Percentiles rank a stretch among this genome's conserved stretches.
These are phyloP conservation scores for Capronia epimyces DNA, from an alignment of 2,329 filamentous ascomycete genomes.

Conservation along the genomic window DNA sequence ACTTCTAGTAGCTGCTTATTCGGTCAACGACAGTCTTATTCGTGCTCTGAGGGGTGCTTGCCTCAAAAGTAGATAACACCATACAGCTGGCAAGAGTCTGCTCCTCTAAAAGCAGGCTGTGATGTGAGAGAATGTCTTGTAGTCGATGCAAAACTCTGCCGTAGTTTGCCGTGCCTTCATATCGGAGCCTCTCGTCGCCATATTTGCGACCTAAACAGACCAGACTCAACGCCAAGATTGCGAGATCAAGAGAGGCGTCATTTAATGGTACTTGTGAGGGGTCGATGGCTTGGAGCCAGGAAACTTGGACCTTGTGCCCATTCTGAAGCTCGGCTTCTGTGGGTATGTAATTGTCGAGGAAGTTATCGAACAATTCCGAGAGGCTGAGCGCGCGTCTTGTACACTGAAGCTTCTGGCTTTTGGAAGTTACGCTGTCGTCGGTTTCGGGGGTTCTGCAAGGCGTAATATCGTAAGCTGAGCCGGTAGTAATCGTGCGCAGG, in stretches of 20 bases:
- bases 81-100: conserved; percentile 17
- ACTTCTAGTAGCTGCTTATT: conserved; percentile 5
- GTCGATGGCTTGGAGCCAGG: conserved; percentile 13
- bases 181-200: conserved; percentile 7
- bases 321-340: neutral
- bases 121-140: conserved; percentile 9
- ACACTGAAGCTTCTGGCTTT: neutral
- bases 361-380: conserved; percentile 1
- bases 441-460: conserved; percentile 29
- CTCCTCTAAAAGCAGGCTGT: conserved; percentile 11
- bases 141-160: conserved; percentile 9
- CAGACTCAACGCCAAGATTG: conserved; percentile 11
- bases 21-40: neutral
- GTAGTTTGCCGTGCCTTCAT: conserved; percentile 13
- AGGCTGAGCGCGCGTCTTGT: neutral
- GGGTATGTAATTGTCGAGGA: conserved; percentile 8
- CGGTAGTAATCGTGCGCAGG: neutral
- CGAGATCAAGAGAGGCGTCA: conserved; percentile 8
- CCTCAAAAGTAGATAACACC: conserved; percentile 10
- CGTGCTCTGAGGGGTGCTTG: neutral
- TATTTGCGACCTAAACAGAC: conserved; percentile 6
- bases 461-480: conserved; percentile 9
- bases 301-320: neutral
- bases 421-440: neutral
- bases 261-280: neutral